Conservation (phyloP, 352 stramenopile genomes). For the Pythium sp. region DNA sequence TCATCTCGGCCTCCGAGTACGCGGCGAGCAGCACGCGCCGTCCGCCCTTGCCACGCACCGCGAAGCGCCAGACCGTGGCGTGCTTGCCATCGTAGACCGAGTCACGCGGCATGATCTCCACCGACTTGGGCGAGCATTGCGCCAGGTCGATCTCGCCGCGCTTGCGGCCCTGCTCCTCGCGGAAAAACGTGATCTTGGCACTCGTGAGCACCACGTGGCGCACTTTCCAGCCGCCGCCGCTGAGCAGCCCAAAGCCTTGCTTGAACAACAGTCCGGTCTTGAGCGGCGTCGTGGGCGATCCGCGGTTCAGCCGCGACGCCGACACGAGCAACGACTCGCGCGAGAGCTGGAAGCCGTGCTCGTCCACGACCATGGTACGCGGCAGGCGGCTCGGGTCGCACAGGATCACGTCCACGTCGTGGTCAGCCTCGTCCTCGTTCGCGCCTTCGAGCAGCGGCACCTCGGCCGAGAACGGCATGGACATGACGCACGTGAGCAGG, state of each 20-base stretch:
- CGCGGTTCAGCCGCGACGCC: slow-evolving; percentile 33
- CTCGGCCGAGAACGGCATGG: slow-evolving; percentile 33
- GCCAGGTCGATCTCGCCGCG: slow-evolving; percentile 72
- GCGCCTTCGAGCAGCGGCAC: slow-evolving; percentile 46
- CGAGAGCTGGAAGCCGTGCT: slow-evolving; percentile 59
- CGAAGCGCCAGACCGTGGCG: slow-evolving; percentile 82
- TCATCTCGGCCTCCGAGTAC: slow-evolving; percentile 84
- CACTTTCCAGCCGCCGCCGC: slow-evolving; percentile 71
- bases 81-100: slow-evolving; percentile 73
- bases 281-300: slow-evolving; percentile 34
- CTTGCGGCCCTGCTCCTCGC: slow-evolving; percentile 63
- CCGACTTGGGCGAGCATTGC: slow-evolving; percentile 57
- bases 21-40: slow-evolving; percentile 67
- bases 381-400: slow-evolving; percentile 50
- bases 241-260: slow-evolving; percentile 55
- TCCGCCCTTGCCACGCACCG: slow-evolving; percentile 52
- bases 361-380: slow-evolving; percentile 65
- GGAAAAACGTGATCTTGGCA: slow-evolving; percentile 68
- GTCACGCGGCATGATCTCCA: slow-evolving; percentile 83
- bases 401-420: slow-evolving; percentile 64
- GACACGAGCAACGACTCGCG: slow-evolving; percentile 47
- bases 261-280: slow-evolving; percentile 77
- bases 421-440: slow-evolving; percentile 38
- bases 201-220: slow-evolving; percentile 67
- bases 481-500: slow-evolving; percentile 25